Evolutionary conservation across 805 yeast species (phyloP).

Genomic region (Metschnikowia arizonensis): DNA sequence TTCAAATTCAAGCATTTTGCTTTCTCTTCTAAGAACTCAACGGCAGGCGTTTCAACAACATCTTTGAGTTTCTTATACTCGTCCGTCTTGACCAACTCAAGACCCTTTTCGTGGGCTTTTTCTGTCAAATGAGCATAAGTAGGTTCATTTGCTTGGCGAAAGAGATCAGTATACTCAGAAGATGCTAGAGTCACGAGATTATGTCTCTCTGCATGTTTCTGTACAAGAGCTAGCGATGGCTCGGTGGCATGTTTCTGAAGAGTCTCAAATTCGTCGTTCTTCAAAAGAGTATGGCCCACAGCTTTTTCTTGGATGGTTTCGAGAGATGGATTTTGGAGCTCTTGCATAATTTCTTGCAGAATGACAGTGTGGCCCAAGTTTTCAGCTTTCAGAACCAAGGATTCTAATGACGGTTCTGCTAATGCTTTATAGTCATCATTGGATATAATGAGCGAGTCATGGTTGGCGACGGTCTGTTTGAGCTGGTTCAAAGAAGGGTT

Average conservation of each 20-base stretch:
- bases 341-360: conserved; percentile 1
- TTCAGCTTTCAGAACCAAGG: conserved; percentile 5
- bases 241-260: conserved; percentile 15
- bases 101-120: conserved; percentile 14
- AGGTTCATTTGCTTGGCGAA: conserved; percentile 31
- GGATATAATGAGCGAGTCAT: conserved; percentile 13
- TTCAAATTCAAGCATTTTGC: conserved; percentile 6
- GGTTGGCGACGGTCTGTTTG: conserved; percentile 10
- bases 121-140: conserved; percentile 16
- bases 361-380: conserved; percentile 6
- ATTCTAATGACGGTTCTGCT: conserved; percentile 8
- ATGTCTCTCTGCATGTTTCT: conserved; percentile 32
- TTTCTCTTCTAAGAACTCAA: conserved; percentile 7
- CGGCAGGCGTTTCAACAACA: conserved; percentile 7
- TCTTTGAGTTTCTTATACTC: conserved; percentile 6
- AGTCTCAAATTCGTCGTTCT: conserved; percentile 13
- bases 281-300: conserved; percentile 17
- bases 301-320: conserved; percentile 17
- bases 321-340: conserved; percentile 15
- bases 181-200: conserved; percentile 29
- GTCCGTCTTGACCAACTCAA: conserved; percentile 8
- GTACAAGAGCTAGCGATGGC: conserved; percentile 30
- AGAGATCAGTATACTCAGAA: conserved; percentile 31
- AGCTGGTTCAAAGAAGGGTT: conserved; percentile 23
- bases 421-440: conserved; percentile 10